phyloP scores from a whole-genome alignment of 2,329 filamentous ascomycete genomes.

The Zymoseptoria ardabiliae region DNA sequence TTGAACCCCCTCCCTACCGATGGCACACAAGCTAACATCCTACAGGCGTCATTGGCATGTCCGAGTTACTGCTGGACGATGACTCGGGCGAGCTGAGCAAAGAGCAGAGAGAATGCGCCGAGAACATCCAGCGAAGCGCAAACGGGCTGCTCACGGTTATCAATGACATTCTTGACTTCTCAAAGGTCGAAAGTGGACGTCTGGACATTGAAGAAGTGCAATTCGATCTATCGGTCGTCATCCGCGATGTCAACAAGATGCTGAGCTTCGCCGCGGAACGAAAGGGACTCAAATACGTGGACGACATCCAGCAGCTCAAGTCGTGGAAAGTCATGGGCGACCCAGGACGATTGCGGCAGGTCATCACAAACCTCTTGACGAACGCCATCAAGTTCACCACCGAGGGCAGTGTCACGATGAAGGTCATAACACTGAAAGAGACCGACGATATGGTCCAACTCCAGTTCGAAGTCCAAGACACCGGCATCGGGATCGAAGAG shows the following conservation, averaged over 20 bases:
- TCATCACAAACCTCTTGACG: constrained; percentile 71
- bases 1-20: too few relatives aligned
- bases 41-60: constrained; percentile 65
- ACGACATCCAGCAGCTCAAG: constrained; percentile 56
- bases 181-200: constrained; percentile 68
- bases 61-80: constrained; percentile 64
- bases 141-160: constrained; percentile 80
- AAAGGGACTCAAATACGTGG: constrained; percentile 66
- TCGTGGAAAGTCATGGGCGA: constrained; percentile 76
- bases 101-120: constrained; percentile 68
- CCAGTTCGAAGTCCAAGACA: constrained; percentile 67
- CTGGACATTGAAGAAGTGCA: constrained; percentile 75
- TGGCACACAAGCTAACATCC: too few relatives aligned
- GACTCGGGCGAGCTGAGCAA: constrained; percentile 45
- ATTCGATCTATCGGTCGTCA: constrained; percentile 65
- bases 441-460: constrained; percentile 58
- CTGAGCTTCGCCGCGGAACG: constrained; percentile 75
- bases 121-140: constrained; percentile 71
- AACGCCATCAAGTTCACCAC: constrained; percentile 71
- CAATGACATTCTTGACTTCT: constrained; percentile 86
- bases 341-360: constrained; percentile 74
- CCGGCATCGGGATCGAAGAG: constrained; percentile 74
- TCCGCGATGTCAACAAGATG: constrained; percentile 79
- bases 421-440: constrained; percentile 57
- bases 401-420: constrained; percentile 60